A percentile compares a stretch with the other conserved stretches of the same genome.
Evolutionary conservation across 169 alveolate genomes (phyloP).

Genomic region (Ichthyophthirius multifiliis): DNA sequence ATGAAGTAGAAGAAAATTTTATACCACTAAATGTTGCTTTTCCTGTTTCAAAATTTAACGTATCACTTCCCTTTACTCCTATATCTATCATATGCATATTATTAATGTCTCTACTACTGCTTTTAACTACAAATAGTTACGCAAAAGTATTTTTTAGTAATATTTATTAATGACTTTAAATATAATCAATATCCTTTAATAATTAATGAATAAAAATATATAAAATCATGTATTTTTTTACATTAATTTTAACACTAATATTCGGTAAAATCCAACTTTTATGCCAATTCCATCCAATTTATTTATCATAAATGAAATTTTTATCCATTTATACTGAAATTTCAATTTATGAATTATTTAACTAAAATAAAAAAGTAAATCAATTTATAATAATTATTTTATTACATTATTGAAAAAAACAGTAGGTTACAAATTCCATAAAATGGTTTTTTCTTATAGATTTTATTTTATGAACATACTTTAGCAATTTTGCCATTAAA

Average conservation of each 20-base stretch:
- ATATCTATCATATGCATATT: background rate
- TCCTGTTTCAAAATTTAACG: background rate
- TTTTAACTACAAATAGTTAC: background rate
- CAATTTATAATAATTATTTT: too few species aligned
- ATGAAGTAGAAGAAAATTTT: background rate
- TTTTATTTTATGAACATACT: too few species aligned
- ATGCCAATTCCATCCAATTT: constrained; percentile 60
- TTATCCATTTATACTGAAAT: constrained; percentile 45
- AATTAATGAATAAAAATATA: background rate
- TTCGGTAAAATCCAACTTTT: constrained; percentile 61
- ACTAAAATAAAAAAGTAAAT: too few species aligned
- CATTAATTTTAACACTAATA: constrained; percentile 47
- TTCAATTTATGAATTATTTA: constrained; percentile 16
- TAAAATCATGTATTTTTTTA: constrained; percentile 14
- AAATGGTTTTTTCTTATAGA: too few species aligned
- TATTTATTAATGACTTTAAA: constrained; percentile 28
- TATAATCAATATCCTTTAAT: constrained; percentile 34
- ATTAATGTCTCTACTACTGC: background rate
- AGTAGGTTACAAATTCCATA: too few species aligned
- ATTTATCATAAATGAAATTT: constrained; percentile 33
- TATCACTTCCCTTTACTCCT: background rate
- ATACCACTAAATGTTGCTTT: background rate
- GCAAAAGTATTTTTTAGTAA: constrained; percentile 54
- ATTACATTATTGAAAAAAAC: too few species aligned
- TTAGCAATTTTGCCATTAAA: too few species aligned